These are phyloP conservation scores for Fusarium anthophilum DNA, from an alignment of 2,329 filamentous ascomycete genomes.

Conservation along the genomic window DNA sequence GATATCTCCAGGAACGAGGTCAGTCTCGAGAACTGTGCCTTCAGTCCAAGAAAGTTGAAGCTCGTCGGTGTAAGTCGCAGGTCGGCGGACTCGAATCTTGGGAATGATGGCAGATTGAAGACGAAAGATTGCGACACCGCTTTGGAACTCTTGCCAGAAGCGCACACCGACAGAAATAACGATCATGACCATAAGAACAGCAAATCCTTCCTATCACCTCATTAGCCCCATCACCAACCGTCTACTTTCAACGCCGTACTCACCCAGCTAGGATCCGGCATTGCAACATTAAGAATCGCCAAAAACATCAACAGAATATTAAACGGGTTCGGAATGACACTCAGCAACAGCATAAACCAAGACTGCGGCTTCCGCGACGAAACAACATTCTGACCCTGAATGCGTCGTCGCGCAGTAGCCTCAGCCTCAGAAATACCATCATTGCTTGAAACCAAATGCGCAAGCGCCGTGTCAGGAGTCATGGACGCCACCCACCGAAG, in stretches of 20 bases:
- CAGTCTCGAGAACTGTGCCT: neutral
- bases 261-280: neutral
- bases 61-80: neutral
- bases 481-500: neutral
- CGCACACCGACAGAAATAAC: neutral
- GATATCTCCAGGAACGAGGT: neutral
- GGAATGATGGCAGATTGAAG: neutral
- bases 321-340: neutral
- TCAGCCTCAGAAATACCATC: neutral
- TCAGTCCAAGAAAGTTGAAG: neutral
- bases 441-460: neutral
- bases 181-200: neutral
- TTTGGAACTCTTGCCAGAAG: constrained; percentile 2
- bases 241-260: rapidly evolving
- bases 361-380: neutral
- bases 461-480: neutral
- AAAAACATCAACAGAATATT: neutral
- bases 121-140: neutral
- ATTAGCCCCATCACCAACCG: neutral
- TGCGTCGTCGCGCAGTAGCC: neutral
- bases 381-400: neutral
- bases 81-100: neutral
- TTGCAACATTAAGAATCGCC: neutral
- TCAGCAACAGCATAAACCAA: neutral
- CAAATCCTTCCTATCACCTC: neutral